Evolutionary conservation across 805 yeast species (phyloP), one percentile per base, ranked within the genome.

Genomic region (Monosporozyma aquatica): DNA sequence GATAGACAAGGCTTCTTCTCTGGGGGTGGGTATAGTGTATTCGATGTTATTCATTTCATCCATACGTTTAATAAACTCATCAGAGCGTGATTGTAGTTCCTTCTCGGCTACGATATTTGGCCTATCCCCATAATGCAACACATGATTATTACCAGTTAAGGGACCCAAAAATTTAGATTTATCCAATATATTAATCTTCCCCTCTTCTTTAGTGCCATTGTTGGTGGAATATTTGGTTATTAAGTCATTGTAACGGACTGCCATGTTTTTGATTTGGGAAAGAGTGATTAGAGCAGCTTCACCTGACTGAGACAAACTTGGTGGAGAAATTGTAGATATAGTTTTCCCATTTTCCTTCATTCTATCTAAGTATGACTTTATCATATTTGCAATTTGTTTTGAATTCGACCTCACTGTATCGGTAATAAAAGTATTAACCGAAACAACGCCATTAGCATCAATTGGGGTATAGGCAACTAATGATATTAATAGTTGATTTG

Each of bases 401-500:
- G 82, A 73, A 55, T 74, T 70, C 18, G 72, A 58, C 38, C 92
- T 68, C 5, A 84, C 80, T 49, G 63, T 67, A 41, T 75, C 81
- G 18, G 78, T 70, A 35, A 69, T 66, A 44, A 62, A 68, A 44
- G 61, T 69, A 42, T 67, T 69, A 21, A 65, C 68, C 25, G 71
- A 66, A 38, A 78, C 55, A 5, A 84, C 75, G 21, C 77, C 79
- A 4, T 70, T 64, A 0, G 76, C 62, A 43, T 76, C 80, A 0
- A 72, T 70, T 3, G 96, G 94, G 7, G 69, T 63, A 28, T 71
- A 51, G 4, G 72, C 64, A 5, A 78, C 78, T 35, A 92, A 60
- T 0, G 80, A 70, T 0, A 80, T 78, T 29, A 92, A 56, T 11
- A 81, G 59, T 52, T 82, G 92, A 55, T 86, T 87, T 5, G 95